phyloP scores from a whole-genome alignment of 352 stramenopile genomes.

The Phytophthora capsici region DNA sequence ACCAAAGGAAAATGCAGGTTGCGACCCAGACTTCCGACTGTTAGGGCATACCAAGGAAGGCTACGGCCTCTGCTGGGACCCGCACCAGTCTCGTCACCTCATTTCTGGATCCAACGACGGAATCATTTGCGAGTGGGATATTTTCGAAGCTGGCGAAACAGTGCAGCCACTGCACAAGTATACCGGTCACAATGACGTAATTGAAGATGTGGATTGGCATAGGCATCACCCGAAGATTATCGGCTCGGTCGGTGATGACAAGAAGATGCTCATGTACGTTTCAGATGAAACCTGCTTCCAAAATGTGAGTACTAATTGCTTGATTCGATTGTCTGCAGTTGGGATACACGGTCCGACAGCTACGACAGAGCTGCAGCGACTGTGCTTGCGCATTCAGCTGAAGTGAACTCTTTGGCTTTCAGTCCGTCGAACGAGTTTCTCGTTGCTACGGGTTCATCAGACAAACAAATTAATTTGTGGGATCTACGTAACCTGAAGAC shows the following conservation, averaged over 20 bases:
- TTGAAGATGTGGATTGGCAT: constrained; percentile 99
- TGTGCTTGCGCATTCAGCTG: constrained; percentile 92
- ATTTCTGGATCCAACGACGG: constrained; percentile 96
- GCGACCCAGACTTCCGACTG: constrained; percentile 25
- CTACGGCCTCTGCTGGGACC: constrained; percentile 97
- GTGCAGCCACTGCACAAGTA: constrained; percentile 90
- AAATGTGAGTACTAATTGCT: neutral
- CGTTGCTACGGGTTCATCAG: constrained; percentile 93
- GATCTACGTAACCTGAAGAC: constrained; percentile 97
- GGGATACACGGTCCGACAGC: constrained; percentile 78
- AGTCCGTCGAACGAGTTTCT: constrained; percentile 97
- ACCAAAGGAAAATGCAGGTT: constrained; percentile 59
- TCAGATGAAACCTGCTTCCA: neutral
- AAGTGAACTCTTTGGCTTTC: constrained; percentile 98
- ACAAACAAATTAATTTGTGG: constrained; percentile 97
- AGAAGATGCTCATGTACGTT: constrained; percentile 90
- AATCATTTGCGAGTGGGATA: constrained; percentile 97
- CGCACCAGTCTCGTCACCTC: constrained; percentile 86
- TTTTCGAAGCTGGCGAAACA: constrained; percentile 80
- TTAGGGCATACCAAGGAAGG: constrained; percentile 87
- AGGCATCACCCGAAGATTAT: constrained; percentile 94
- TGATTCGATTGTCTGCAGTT: constrained; percentile 37
- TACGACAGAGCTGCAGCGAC: constrained; percentile 72
- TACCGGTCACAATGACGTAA: constrained; percentile 94
- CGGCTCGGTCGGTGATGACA: constrained; percentile 96